Evolutionary conservation across 2,329 filamentous ascomycete genomes (phyloP).

Genomic region (Aspergillus sclerotialis): DNA sequence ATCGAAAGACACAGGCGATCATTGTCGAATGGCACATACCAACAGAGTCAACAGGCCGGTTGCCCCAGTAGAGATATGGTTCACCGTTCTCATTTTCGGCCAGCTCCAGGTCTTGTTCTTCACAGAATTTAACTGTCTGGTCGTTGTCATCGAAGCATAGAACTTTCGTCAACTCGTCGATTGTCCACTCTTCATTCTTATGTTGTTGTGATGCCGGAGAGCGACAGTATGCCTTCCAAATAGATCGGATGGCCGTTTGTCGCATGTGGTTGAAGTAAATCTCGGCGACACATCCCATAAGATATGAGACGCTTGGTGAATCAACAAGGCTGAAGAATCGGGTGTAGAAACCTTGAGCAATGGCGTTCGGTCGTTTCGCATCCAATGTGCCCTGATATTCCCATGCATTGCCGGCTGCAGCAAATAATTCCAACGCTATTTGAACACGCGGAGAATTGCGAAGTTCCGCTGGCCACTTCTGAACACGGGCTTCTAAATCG

Average conservation of each 20-base stretch:
- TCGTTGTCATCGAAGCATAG: slow-evolving; percentile 51
- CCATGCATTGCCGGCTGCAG: slow-evolving; percentile 48
- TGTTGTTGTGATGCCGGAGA: slow-evolving; percentile 40
- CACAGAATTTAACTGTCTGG: slow-evolving; percentile 49
- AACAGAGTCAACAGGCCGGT: slow-evolving; percentile 41
- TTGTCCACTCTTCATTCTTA: slow-evolving; percentile 50
- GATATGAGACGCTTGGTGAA: slow-evolving; percentile 51
- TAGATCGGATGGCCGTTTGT: slow-evolving; percentile 47
- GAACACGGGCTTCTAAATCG: slow-evolving; percentile 52
- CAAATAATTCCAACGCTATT: slow-evolving; percentile 51
- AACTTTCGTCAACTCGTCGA: slow-evolving; percentile 44
- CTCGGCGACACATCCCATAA: slow-evolving; percentile 59
- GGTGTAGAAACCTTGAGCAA: slow-evolving; percentile 53
- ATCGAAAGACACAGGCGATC: slow-evolving; percentile 9
- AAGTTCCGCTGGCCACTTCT: slow-evolving; percentile 47
- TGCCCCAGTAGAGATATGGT: slow-evolving; percentile 46
- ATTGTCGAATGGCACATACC: slow-evolving; percentile 26
- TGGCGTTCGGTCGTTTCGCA: slow-evolving; percentile 41
- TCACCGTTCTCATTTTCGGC: slow-evolving; percentile 38
- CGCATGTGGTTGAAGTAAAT: slow-evolving; percentile 56
- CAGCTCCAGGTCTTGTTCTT: slow-evolving; percentile 47
- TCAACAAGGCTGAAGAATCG: slow-evolving; percentile 52
- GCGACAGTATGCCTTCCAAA: slow-evolving; percentile 48
- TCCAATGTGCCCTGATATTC: slow-evolving; percentile 47
- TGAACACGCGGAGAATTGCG: slow-evolving; percentile 47